A percentile compares a stretch with the other conserved stretches of the same genome.
phyloP scores from a whole-genome alignment of 75 land plant species.

The Gnetum montanum region DNA sequence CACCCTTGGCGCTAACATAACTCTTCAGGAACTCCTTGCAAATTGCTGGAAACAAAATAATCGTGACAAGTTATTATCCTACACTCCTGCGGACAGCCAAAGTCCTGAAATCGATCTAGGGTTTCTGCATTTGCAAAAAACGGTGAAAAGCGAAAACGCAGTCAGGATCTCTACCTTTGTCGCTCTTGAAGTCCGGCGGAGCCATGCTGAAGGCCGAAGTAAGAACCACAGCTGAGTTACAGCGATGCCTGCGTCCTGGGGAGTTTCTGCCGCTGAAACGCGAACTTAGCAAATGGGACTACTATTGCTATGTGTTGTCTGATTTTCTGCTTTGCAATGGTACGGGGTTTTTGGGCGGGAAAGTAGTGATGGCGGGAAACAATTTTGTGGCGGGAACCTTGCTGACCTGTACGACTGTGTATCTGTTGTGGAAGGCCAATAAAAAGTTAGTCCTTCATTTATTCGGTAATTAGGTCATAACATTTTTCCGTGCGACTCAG shows the following conservation, averaged over 20 bases:
- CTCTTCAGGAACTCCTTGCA: slow-evolving; percentile 74
- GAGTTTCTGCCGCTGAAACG: not conserved
- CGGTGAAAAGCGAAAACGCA: slow-evolving; percentile 1
- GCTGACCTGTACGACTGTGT: too few species aligned
- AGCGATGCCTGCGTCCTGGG: not conserved
- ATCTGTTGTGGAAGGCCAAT: too few species aligned
- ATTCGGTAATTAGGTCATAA: too few species aligned
- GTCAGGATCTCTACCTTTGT: slow-evolving; percentile 39
- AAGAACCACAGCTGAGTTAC: not conserved
- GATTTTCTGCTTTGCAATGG: too few species aligned
- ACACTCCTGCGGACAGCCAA: not conserved
- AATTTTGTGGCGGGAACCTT: not conserved
- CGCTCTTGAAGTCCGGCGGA: slow-evolving; percentile 30
- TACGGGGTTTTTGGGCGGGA: too few species aligned
- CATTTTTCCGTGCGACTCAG: too few species aligned
- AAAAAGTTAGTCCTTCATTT: too few species aligned
- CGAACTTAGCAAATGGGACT: too few species aligned
- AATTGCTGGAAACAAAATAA: slow-evolving; percentile 36
- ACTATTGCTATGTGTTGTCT: too few species aligned
- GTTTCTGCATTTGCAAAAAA: not conserved
- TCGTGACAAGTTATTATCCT: not conserved
- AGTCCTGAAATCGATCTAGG: not conserved
- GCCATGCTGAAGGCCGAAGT: not conserved
- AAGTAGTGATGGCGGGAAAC: not conserved
- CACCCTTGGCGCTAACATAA: slow-evolving; percentile 63